phyloP scores from a whole-genome alignment of 78 protist species.

The Dictyostelium capitatum region DNA sequence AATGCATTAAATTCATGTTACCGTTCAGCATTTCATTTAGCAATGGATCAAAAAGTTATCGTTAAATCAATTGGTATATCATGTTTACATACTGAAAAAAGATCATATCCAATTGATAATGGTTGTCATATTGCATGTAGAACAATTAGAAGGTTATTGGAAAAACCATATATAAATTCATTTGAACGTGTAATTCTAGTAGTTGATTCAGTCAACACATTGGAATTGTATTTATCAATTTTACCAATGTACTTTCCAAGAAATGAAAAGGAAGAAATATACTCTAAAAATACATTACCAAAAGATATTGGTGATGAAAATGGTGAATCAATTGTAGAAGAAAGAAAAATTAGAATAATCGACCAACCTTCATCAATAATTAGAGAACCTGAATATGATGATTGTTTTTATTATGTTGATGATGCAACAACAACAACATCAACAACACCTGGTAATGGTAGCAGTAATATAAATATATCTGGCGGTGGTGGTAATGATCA shows the following conservation, averaged over 20 bases:
- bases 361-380: slow-evolving; percentile 1
- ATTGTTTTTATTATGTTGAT: neutral
- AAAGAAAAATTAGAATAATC: slow-evolving; percentile 29
- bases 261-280: neutral
- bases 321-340: slow-evolving; percentile 35
- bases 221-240: slow-evolving; percentile 11
- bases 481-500: neutral
- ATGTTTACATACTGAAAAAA: slow-evolving; percentile 4
- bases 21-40: slow-evolving; percentile 28
- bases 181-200: slow-evolving; percentile 10
- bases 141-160: slow-evolving; percentile 30
- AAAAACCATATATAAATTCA: neutral
- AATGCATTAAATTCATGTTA: slow-evolving; percentile 62
- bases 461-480: neutral
- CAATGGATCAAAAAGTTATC: neutral
- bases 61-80: slow-evolving; percentile 27
- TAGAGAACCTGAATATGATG: slow-evolving; percentile 43
- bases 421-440: neutral
- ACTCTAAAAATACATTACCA: slow-evolving; percentile 20
- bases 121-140: slow-evolving; percentile 53
- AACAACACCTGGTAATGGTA: neutral
- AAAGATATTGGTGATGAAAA: slow-evolving; percentile 34
- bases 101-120: neutral
- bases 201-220: neutral
- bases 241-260: slow-evolving; percentile 69